A percentile compares a stretch with the other conserved stretches of the same genome.
These are phyloP conservation scores for Kwoniella shivajii DNA, from an alignment of 1,284 basidiomycete species.

Conservation along the genomic window DNA sequence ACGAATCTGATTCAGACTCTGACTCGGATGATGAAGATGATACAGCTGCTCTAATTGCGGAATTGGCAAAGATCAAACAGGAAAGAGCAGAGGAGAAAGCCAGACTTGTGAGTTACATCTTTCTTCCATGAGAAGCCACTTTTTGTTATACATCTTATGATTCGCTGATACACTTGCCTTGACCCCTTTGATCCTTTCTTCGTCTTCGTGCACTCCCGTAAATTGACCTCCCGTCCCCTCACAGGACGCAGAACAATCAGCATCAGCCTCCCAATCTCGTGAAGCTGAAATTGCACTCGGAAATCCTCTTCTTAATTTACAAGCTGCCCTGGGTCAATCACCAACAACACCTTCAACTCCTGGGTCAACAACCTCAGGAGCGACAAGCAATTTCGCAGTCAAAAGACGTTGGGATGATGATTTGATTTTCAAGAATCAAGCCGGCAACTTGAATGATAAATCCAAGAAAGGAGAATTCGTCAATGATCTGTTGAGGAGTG, in stretches of 20 bases:
- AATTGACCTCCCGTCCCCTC: background rate
- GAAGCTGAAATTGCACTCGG: constrained; percentile 80
- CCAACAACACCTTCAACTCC: constrained; percentile 60
- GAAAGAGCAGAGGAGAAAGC: constrained; percentile 91
- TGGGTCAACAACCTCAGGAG: constrained; percentile 63
- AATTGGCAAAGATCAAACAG: constrained; percentile 92
- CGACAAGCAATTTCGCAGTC: constrained; percentile 66
- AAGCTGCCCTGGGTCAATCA: constrained; percentile 77
- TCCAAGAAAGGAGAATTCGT: constrained; percentile 78
- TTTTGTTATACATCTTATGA: background rate
- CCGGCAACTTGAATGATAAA: constrained; percentile 65
- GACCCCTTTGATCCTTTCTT: too few relatives aligned
- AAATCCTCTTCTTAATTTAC: constrained; percentile 84
- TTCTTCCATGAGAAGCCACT: background rate
- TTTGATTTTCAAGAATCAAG: constrained; percentile 96
- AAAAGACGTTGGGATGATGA: constrained; percentile 96
- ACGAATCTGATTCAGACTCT: constrained; percentile 45
- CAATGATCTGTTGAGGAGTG: constrained; percentile 86
- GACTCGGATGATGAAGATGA: constrained; percentile 76
- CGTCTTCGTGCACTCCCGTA: too few relatives aligned
- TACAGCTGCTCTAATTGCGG: constrained; percentile 85
- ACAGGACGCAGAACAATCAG: constrained; percentile 72
- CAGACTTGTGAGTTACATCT: constrained; percentile 55
- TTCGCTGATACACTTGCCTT: background rate
- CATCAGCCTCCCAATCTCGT: constrained; percentile 64